These are phyloP conservation scores for Uronychia binucleata DNA, from an alignment of 73 alveolate genomes.

Conservation along the genomic window DNA sequence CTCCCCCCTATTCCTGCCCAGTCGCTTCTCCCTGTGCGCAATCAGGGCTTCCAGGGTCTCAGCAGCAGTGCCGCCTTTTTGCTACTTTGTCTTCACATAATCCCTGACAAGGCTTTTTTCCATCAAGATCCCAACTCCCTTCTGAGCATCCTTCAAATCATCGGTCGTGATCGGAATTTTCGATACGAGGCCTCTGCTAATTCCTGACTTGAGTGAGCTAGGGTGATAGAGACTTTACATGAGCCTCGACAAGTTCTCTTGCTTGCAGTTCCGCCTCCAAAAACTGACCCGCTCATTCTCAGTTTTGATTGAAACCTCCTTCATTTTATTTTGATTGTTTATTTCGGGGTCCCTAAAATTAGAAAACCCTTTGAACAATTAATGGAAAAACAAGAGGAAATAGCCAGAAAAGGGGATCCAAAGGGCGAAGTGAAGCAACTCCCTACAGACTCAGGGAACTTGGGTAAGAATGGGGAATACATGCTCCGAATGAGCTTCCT, in stretches of 20 bases:
- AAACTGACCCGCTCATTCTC: neutral
- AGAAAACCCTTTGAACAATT: too few relatives aligned
- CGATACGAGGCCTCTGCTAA: neutral
- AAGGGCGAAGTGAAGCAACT: neutral
- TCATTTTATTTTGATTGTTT: neutral
- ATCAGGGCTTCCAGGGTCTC: neutral
- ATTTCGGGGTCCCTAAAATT: neutral
- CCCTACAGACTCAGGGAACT: neutral
- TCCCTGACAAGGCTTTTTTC: neutral
- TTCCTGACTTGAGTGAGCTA: neutral
- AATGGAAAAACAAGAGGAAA: neutral
- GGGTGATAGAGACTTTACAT: neutral
- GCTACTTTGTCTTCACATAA: neutral
- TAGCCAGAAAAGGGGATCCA: neutral
- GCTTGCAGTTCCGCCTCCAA: neutral
- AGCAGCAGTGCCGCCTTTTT: neutral
- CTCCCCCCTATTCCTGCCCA: neutral
- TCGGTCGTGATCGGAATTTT: neutral
- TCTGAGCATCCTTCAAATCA: neutral
- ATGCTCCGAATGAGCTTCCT: neutral
- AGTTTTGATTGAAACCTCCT: neutral
- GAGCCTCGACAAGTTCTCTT: neutral
- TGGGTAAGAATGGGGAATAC: neutral
- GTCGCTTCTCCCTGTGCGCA: neutral
- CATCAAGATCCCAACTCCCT: neutral